A percentile compares a stretch with the other conserved stretches of the same genome.
Evolutionary conservation across 805 yeast species (phyloP).

Genomic region (Isabelozyma heimii): DNA sequence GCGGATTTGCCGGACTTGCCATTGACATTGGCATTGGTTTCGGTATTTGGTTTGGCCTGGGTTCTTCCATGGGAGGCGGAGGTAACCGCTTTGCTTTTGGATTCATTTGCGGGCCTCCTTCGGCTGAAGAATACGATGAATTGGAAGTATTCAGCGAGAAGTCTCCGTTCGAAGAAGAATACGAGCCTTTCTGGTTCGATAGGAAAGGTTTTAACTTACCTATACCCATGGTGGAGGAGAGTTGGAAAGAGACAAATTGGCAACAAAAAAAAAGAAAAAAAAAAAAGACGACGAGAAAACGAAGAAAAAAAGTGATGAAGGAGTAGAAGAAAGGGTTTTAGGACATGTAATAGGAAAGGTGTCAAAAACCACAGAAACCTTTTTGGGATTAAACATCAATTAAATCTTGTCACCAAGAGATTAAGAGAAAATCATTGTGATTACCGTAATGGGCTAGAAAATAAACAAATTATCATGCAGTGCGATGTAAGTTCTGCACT

Average conservation of each 20-base stretch:
- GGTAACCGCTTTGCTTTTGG: not conserved
- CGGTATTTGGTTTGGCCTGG: not conserved
- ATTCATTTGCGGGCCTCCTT: slow-evolving; percentile 8
- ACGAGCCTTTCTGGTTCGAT: not conserved
- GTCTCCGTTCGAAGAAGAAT: slow-evolving; percentile 27
- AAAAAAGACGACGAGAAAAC: not conserved
- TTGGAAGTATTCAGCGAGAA: slow-evolving; percentile 30
- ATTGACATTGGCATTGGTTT: not conserved
- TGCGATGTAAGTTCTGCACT: too few relatives aligned
- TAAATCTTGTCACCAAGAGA: too few relatives aligned
- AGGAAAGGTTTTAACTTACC: not conserved
- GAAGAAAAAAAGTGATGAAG: too few relatives aligned
- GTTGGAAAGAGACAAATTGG: not conserved
- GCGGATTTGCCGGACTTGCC: not conserved
- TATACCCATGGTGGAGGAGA: not conserved
- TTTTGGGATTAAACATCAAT: not conserved
- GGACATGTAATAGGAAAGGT: not conserved
- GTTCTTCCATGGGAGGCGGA: not conserved
- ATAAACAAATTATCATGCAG: too few relatives aligned
- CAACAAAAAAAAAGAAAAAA: not conserved
- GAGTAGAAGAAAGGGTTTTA: not conserved
- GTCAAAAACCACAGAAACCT: not conserved
- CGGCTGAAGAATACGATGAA: slow-evolving; percentile 28
- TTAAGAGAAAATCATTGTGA: too few relatives aligned
- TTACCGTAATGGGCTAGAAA: not conserved